Conservation (phyloP, 805 yeast species). For the Suhomyces canberraensis region DNA sequence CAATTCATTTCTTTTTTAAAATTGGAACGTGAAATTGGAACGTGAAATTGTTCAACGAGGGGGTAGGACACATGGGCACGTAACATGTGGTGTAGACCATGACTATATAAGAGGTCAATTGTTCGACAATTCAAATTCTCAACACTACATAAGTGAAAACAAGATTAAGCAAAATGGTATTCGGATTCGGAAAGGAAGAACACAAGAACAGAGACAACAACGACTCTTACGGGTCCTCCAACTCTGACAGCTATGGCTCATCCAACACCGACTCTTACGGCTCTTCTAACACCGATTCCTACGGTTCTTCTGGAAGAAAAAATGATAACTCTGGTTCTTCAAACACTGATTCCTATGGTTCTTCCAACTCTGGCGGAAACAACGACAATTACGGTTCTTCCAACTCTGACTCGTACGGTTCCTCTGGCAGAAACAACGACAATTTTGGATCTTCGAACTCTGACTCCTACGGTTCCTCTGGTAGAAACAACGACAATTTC, state of each 20-base stretch:
- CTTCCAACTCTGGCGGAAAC: constrained; percentile 4
- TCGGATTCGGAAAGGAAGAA: constrained; percentile 31
- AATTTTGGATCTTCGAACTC: constrained; percentile 18
- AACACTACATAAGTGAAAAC: too few species aligned
- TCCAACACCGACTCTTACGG: constrained; percentile 20
- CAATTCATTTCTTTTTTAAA: too few species aligned
- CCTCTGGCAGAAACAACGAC: constrained; percentile 13
- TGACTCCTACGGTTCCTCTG: constrained; percentile 22
- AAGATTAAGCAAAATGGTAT: constrained; percentile 36
- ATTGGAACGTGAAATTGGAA: too few species aligned
- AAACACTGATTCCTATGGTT: constrained; percentile 8
- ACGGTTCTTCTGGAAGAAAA: constrained; percentile 18
- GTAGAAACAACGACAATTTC: constrained; percentile 11
- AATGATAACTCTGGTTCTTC: constrained; percentile 20
- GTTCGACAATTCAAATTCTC: too few species aligned
- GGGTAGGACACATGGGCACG: too few species aligned
- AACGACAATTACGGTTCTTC: constrained; percentile 20
- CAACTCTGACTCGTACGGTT: constrained; percentile 18
- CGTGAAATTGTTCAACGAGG: too few species aligned
- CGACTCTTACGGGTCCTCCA: constrained; percentile 18
- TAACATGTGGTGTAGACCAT: too few species aligned
- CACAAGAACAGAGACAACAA: constrained; percentile 13
- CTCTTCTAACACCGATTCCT: constrained; percentile 16
- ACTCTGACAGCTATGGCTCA: constrained; percentile 8
- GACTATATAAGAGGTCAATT: too few species aligned